Conservation (phyloP, 148 eudicot genomes). For the Dysphania ambrosioides region DNA sequence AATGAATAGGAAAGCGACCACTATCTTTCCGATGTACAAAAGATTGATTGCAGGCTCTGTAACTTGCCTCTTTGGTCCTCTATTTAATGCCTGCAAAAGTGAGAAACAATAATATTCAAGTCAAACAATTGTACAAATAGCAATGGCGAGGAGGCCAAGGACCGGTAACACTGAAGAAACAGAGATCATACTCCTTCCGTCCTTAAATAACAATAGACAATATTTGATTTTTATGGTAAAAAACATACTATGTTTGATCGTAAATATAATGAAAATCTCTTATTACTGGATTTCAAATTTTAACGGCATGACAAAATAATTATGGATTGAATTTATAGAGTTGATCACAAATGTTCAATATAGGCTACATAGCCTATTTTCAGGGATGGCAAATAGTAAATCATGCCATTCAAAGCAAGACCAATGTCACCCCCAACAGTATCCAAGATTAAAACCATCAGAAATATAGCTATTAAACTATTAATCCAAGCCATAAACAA, state of each 20-base stretch:
- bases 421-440: neutral
- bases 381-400: too few relatives aligned
- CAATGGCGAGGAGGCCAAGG: too few relatives aligned
- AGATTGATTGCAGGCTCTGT: conserved; percentile 32
- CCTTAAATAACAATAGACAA: too few relatives aligned
- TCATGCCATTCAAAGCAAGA: neutral
- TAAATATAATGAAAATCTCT: too few relatives aligned
- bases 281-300: too few relatives aligned
- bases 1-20: conserved; percentile 59
- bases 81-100: conserved; percentile 45
- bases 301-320: too few relatives aligned
- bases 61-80: conserved; percentile 17
- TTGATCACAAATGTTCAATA: too few relatives aligned
- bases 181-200: neutral
- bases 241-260: neutral
- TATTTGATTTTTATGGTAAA: too few relatives aligned
- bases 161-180: too few relatives aligned
- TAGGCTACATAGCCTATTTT: too few relatives aligned
- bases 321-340: too few relatives aligned
- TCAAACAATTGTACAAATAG: neutral
- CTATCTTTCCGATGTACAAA: conserved; percentile 56
- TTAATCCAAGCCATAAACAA: too few relatives aligned
- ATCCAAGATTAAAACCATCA: neutral
- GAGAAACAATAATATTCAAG: neutral
- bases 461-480: neutral